Evolutionary conservation across 1,284 basidiomycete genomes (phyloP), one percentile per base, ranked within the genome.

Genomic region (Trichosporon inkin): DNA sequence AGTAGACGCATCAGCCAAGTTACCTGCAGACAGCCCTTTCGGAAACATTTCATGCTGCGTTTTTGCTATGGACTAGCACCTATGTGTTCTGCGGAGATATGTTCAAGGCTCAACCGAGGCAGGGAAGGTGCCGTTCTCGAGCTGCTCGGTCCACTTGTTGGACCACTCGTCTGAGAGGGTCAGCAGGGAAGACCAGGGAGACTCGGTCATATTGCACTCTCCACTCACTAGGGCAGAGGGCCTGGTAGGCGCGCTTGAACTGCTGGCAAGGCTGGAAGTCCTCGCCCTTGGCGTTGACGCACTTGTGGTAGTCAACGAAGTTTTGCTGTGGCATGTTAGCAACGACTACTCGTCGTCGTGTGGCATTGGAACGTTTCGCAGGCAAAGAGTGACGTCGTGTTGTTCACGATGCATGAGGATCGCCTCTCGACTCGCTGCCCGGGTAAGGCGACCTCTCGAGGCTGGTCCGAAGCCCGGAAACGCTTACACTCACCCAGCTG

Each of bases 211-310:
- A 28, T 10, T 14, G 16, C 28, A n/a, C 13, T 35, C 28, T 13
- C 20, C 14, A 88, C 92, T 78, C 73, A 96, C 93, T 98, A 66
- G 96, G 96, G 83, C 96, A 99, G 66, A 99, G 86, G 56, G 94
- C 93, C 83, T 92, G 85, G 84, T 92, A 99, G 37, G 92, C 90
- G 77, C 88, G 86, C 83, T 89, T 92, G 87, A 99, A 99, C 82
- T 97, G 93, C 83, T 95, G 93, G 89, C 96, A 99, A 10, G 96
- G 93, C 20, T 88, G 86, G 78, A 88, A 98, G 63, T 99, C 96
- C 73, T 99, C 95, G 68, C 96, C 96, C 83, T 97, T 98, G 71
- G 92, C 93, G 74, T 90, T 83, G 72, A 98, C 82, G 79, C 96
- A 99, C 81, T 95, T 96, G 87, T 92, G 91, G 84, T 95, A 96